These are phyloP conservation scores for Ogataea nakhonphanomensis DNA, from an alignment of 805 yeast species.

Conservation along the genomic window DNA sequence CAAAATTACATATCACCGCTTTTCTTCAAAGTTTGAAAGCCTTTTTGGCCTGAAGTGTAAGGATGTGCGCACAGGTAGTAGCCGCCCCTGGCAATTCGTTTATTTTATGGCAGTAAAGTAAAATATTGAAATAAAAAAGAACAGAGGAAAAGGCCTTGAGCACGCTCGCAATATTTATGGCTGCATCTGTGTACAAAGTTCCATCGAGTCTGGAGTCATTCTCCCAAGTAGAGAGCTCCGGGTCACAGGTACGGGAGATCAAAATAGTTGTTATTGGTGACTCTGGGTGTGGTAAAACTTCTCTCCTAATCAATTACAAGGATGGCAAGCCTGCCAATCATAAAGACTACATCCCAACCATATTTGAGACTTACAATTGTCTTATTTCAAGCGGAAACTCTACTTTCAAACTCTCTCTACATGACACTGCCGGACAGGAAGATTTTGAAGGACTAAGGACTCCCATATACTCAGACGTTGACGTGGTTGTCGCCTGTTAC, in stretches of 20 bases:
- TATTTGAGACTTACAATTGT: constrained; percentile 69
- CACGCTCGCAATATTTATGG: constrained; percentile 3
- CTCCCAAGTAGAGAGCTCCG: constrained; percentile 7
- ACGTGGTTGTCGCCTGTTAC: constrained; percentile 67
- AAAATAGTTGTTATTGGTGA: constrained; percentile 75
- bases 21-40: too few relatives aligned
- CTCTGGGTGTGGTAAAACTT: constrained; percentile 90
- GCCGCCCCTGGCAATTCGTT: too few relatives aligned
- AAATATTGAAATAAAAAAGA: too few relatives aligned
- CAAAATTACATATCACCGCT: too few relatives aligned
- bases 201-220: constrained; percentile 12
- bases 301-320: constrained; percentile 55
- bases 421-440: constrained; percentile 86
- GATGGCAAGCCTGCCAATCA: constrained; percentile 71
- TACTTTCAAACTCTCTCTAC: constrained; percentile 35
- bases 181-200: constrained; percentile 14
- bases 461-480: constrained; percentile 71
- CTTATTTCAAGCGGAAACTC: constrained; percentile 8
- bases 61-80: too few relatives aligned
- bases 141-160: too few relatives aligned
- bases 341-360: constrained; percentile 58
- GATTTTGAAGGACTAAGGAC: constrained; percentile 81
- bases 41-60: too few relatives aligned
- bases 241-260: constrained; percentile 13
- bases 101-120: too few relatives aligned